Base-by-base conservation (phyloP, 1,139 yeast genomes). In the Taphrina flavorubra region DNA sequence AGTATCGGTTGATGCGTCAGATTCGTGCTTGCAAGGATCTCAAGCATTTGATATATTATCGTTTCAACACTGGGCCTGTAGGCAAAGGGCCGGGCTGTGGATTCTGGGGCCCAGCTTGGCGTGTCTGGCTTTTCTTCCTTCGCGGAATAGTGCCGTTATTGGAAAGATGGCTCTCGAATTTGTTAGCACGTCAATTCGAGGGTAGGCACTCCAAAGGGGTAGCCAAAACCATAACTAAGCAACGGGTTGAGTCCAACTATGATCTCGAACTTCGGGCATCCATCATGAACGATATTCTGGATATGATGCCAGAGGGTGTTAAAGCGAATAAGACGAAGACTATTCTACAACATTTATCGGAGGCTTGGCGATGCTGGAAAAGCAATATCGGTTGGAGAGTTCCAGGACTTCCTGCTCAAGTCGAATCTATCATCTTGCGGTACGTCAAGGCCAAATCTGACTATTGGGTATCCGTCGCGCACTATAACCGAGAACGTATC, bases 1-100 rank as follows among this genome's bases (percentile, higher is more conserved):
- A 95, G 80, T 95, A 95, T 79, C 89, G 90, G 75, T 97, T 94
- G 4, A 95, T 95, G 99, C 98, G 92, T 76, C 99, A 95, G 78
- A 92, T 95, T 56, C 85, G 98, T 64, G 94, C 96, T 0, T 92
- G 98, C 77, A 94, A 94, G 77, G 99, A 95, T 78, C 81, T 94
- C 75, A 94, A 95, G 78, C 99, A 95, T 77, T 87, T 92, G 13
- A 88, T 94, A 1, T 94, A 94, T 76, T 84, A 90, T 72, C 83
- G 88, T 69, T 94, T 95, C 79, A 94, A 95, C 76, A 79, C 71
- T 80, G 46, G 83, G 84, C 51, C 89, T 31, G 71, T 95, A 51
- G 98, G 98, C 0, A 94, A 94, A 76, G 99, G 99, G 0, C 99
- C 99, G 0, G 99, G 99, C 0, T 90, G 96, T 80, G 99, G 99